Evolutionary conservation across 257 asterid genomes (phyloP).

Genomic region (Fraxinus pennsylvanica): DNA sequence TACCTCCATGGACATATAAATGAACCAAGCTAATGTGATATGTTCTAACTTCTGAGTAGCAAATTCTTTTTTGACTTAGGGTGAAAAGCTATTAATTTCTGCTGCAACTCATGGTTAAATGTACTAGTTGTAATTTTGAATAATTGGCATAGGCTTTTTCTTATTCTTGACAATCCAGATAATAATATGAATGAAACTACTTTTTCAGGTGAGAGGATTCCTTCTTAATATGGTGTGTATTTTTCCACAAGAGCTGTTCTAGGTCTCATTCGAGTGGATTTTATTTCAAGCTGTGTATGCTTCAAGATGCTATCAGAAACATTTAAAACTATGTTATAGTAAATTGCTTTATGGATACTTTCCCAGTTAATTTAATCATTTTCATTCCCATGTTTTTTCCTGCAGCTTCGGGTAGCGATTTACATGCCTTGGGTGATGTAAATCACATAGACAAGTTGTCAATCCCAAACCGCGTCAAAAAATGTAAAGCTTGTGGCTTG

Average conservation of each 20-base stretch:
- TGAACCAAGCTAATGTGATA: too few species aligned
- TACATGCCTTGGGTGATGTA: too few species aligned
- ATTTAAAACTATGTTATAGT: not conserved
- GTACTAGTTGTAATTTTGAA: constrained; percentile 2
- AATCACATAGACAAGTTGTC: too few species aligned
- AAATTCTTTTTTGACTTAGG: not conserved
- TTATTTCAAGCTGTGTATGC: not conserved
- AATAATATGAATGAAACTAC: constrained; percentile 17
- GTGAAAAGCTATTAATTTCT: not conserved
- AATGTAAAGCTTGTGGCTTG: too few species aligned
- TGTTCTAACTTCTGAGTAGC: not conserved
- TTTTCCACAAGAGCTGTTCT: constrained; percentile 97
- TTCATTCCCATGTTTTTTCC: constrained; percentile 15
- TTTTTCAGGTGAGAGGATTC: constrained; percentile 86
- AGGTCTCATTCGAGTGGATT: constrained; percentile 71
- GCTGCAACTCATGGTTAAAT: not conserved
- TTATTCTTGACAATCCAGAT: constrained; percentile 2
- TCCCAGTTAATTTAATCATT: not conserved
- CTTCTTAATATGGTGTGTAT: constrained; percentile 94
- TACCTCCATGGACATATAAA: too few species aligned
- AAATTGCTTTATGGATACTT: constrained; percentile 4
- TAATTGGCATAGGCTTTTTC: not conserved
- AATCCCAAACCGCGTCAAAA: too few species aligned
- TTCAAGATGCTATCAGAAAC: not conserved
- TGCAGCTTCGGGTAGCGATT: constrained; percentile 48